Evolutionary conservation across 1,284 basidiomycete species (phyloP), one percentile per base, ranked within the genome.

Genomic region (Phylloboletellus chloephorus): DNA sequence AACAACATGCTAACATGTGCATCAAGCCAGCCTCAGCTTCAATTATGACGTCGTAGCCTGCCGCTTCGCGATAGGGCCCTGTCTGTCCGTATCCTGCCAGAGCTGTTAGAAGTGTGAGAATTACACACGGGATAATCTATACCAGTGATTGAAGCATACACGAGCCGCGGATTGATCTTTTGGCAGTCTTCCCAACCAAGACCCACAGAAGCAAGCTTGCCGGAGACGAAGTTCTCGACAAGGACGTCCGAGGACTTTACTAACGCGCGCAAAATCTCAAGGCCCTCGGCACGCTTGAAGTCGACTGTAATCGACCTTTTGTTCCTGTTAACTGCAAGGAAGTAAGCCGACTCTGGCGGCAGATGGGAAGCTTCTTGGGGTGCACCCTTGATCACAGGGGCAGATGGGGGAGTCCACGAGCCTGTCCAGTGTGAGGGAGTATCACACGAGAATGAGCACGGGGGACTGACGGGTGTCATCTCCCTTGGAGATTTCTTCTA

Each of bases 301-400:
- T 98, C 89, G 13, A 90, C 72, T 2, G 89, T 93, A 37, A 96
- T 73, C 4, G 88, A 90, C 32, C 86, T 76, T 61, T 95, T 95
- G 68, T 91, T 92, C 39, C 94, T 72, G 62, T 98, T 98, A 1
- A 79, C 82, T 2, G 83, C 76, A 11, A 98, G 74, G 58, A 96
- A 98, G 64, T 98, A 98, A 0, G 94, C 90, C 3, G 88, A 89
- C 62, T 97, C 93, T 7, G 90, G 78, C 4, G 92, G 91, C 0
- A 92, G 71, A 56, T 91, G 79, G 6, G 73, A 61, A 1, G 81
- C 64, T 43, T 73, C 74, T 17, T 60, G 49, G 2, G 78, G 77
- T 24, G 73, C 72, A 24, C 68, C 63, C 6, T 69, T 54, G 4
- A 68, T 55, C 13, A 78, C 54, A 16, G 85, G 80, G 3, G 89